Base-by-base conservation (phyloP, 176 grass and related monocot genomes). In the Triticum urartu region DNA sequence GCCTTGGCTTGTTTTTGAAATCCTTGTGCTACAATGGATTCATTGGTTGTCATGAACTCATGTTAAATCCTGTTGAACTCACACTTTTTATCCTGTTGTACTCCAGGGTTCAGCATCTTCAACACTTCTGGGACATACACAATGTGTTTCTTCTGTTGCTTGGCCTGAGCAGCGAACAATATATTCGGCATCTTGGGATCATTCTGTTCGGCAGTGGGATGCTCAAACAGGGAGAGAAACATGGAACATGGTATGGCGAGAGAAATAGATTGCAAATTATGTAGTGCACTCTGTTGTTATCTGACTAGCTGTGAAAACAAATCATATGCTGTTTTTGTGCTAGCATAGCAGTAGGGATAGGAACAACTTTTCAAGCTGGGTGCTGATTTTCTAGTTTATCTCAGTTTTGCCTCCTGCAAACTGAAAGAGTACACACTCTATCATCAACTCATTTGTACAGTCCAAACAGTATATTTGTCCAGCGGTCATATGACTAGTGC, bases 131-230 rank as follows among this genome's bases (percentile, higher is more conserved):
- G 97, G 97, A 70, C 97, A 97, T 85, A 90, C 92, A 45, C 97
- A 99, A 72, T 93, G 92, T 90, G 90, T 96, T 83, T 93, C 92
- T 90, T 79, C 90, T 64, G 87, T 99, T 85, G 34, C 83, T 40
- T 99, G 92, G 94, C 89, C 94, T 83, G 89, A 99, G 43, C 88
- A 36, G 78, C 79, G 84, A 85, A 91, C 82, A 25, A 81, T 99
- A 83, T 94, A 88, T 89, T 99, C 97, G 43, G 94, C 94, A 72
- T 99, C 97, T 73, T 99, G 97, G 97, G 94, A 99, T 89, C 97
- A 97, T 91, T 99, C 94, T 85, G 28, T 99, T 68, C 85, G 90
- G 81, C 97, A 94, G 75, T 99, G 97, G 94, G 97, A 99, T 91
- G 85, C 87, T 72, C 86, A 89, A 88, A 85, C 92, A 78, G 86